A percentile compares a stretch with the other conserved stretches of the same genome.
phyloP scores from a whole-genome alignment of 208 protist species.

The Spongospora subterranea region DNA sequence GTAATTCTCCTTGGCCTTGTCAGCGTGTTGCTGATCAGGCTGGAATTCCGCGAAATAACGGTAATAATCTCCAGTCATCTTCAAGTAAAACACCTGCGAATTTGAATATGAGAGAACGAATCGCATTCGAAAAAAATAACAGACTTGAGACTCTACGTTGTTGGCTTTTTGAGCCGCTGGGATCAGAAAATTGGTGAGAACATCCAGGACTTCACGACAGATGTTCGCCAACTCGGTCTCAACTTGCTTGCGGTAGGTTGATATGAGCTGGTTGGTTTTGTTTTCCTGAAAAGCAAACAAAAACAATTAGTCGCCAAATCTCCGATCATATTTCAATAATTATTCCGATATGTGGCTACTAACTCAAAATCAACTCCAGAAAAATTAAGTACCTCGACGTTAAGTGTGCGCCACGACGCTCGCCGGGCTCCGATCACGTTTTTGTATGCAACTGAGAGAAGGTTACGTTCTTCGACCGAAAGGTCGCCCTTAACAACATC shows the following conservation, averaged over 20 bases:
- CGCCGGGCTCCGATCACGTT: constrained; percentile 98
- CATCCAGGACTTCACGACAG: constrained; percentile 86
- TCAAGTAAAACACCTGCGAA: constrained; percentile 83
- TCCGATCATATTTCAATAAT: constrained; percentile 52
- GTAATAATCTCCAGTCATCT: constrained; percentile 85
- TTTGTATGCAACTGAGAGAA: constrained; percentile 99
- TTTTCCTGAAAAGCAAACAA: constrained; percentile 59
- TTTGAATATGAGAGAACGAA: neutral
- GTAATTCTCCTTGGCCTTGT: constrained; percentile 78
- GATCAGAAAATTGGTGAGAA: constrained; percentile 96
- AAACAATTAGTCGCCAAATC: neutral
- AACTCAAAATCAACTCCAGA: constrained; percentile 78
- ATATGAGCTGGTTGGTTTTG: constrained; percentile 82
- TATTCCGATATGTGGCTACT: constrained; percentile 54
- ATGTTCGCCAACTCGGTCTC: constrained; percentile 95
- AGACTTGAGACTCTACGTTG: neutral
- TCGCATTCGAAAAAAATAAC: neutral
- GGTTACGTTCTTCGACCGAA: constrained; percentile 97
- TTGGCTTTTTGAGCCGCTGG: constrained; percentile 80
- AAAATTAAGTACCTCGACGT: constrained; percentile 76
- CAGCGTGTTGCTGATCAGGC: constrained; percentile 68
- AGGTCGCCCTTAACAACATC: constrained; percentile 49
- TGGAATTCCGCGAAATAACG: constrained; percentile 84
- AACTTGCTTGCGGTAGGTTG: constrained; percentile 91
- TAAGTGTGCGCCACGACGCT: constrained; percentile 92